Evolutionary conservation across 345 rosid species (phyloP).

Genomic region (Eucalyptus melliodora): DNA sequence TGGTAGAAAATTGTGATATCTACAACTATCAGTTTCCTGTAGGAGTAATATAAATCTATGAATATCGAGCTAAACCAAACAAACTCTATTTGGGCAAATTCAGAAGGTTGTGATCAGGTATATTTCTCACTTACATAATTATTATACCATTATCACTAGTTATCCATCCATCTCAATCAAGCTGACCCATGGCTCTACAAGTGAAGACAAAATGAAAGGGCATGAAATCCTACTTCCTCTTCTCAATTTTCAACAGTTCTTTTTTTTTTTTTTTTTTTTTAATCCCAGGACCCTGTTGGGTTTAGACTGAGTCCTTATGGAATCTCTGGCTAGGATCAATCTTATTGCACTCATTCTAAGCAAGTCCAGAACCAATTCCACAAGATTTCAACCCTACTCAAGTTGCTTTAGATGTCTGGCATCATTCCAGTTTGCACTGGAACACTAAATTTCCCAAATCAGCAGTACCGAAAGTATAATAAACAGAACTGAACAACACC

Average conservation of each 20-base stretch:
- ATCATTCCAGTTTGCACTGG: not conserved
- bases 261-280: too few species aligned
- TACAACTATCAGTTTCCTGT: not conserved
- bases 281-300: not conserved
- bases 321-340: not conserved
- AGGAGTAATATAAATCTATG: not conserved
- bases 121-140: not conserved
- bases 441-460: not conserved
- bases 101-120: not conserved
- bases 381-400: not conserved
- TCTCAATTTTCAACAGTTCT: not conserved
- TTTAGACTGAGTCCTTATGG: not conserved
- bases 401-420: not conserved
- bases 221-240: not conserved
- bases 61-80: not conserved
- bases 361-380: not conserved
- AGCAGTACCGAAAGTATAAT: not conserved
- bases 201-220: not conserved
- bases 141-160: not conserved
- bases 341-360: not conserved
- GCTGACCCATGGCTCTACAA: not conserved
- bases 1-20: not conserved
- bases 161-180: not conserved
- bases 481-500: not conserved
- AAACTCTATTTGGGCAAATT: not conserved